Base-by-base conservation (phyloP, 257 asterid species). In the Anisodus tanguticus region DNA sequence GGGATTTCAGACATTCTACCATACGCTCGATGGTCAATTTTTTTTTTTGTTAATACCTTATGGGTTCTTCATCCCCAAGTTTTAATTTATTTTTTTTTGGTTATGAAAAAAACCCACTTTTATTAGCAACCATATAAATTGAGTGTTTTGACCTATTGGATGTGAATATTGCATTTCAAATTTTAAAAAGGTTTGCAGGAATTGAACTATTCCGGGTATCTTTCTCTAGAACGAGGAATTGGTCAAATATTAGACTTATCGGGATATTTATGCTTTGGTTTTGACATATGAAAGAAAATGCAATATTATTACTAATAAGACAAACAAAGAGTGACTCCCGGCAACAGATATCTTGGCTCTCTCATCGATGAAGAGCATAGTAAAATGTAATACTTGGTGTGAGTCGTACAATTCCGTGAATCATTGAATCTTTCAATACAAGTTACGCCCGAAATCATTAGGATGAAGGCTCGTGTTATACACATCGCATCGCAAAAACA, bases 331-430 rank as follows among this genome's bases (percentile, higher is more conserved):
- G 17, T 1, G 6, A 16, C 8, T 2, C 1, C 17, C 3, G 63
- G 2, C 35, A 31, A 31, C 35, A 31, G 2, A 31, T 31, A 31
- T 31, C 35, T 31, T 31, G 35, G 9, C 8, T 66, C 1, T 66
- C 0, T 0, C 8, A 31, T 66, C 0, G 0, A 31, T 13, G 15
- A 26, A 64, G 17, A 64, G 4, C 0, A 11, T 10, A 26, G 2
- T 6, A 5, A 26, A 64, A 64, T 64, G 43, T 15, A 19, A 15
- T 13, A 57, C 2, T 15, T 57, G 62, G 5, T 57, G 9, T 58
- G 9, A 58, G 7, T 17, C 17, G 26, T 0, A 58, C 4, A 58
- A 58, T 16, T 5, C 2, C 8, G 8, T 57, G 15, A 63, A 62
- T 12, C 3, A 62, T 16, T n/a, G 3, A 59, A 2, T 62, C 70